phyloP scores from a whole-genome alignment of 2,329 filamentous ascomycete genomes.

The Aspergillus thermomutatus region DNA sequence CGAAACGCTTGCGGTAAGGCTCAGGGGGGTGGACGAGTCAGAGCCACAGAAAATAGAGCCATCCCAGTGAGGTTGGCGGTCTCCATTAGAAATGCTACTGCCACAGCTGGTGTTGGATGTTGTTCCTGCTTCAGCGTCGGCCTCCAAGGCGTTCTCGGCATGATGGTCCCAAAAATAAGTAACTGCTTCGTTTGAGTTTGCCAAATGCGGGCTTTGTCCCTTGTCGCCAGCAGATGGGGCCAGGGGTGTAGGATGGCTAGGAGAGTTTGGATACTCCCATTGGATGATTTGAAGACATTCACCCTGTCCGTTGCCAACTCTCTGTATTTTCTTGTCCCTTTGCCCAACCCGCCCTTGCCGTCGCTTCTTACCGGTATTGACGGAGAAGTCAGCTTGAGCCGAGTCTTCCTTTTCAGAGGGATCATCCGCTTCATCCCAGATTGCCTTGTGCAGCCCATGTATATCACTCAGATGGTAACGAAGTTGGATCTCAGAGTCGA shows the following conservation, averaged over 20 bases:
- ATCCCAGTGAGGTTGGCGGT: neutral
- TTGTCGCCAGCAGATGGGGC: neutral
- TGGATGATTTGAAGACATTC: constrained; percentile 1
- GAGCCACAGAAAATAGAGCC: neutral
- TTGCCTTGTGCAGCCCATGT: constrained; percentile 3
- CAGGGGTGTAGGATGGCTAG: neutral
- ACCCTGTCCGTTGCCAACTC: neutral
- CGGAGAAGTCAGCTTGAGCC: neutral
- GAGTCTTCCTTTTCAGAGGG: neutral
- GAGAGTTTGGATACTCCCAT: constrained; percentile 2
- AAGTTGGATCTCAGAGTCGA: constrained; percentile 3
- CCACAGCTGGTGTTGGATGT: neutral
- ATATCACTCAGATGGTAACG: constrained; percentile 5
- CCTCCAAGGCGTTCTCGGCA: neutral
- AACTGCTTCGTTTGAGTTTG: neutral
- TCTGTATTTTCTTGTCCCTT: neutral
- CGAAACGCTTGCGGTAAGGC: neutral
- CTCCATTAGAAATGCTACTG: neutral
- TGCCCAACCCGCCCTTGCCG: neutral
- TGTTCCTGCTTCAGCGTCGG: neutral
- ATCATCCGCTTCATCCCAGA: constrained; percentile 2
- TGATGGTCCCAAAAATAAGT: neutral
- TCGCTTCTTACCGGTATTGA: neutral
- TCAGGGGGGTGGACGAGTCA: neutral
- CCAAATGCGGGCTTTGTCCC: neutral